phyloP scores from a whole-genome alignment of 345 rosid genomes.

The Hibiscus trionum region DNA sequence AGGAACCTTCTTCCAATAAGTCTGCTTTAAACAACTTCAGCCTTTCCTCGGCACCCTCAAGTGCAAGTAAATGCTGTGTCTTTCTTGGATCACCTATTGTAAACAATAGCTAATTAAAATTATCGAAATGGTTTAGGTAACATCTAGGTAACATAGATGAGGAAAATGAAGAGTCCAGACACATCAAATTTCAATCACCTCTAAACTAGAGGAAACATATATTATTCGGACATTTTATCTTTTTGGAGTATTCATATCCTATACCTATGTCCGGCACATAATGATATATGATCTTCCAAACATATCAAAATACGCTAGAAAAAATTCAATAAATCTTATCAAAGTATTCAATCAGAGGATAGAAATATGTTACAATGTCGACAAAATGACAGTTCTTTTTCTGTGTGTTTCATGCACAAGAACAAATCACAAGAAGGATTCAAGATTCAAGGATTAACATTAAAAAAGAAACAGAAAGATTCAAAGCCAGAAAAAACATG shows the following conservation, averaged over 20 bases:
- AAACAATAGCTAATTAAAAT: neutral
- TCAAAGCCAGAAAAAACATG: neutral
- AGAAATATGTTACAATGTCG: neutral
- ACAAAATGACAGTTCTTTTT: too few relatives aligned
- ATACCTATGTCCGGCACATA: too few relatives aligned
- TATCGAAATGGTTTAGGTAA: neutral
- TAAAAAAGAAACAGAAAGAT: neutral
- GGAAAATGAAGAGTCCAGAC: too few relatives aligned
- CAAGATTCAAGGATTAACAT: neutral
- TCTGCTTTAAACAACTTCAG: constrained; percentile 72
- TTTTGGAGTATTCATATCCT: too few relatives aligned
- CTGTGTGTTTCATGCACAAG: too few relatives aligned
- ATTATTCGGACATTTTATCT: too few relatives aligned
- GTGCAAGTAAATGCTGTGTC: constrained; percentile 54
- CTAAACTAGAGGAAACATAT: too few relatives aligned
- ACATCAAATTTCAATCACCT: too few relatives aligned
- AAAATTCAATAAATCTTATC: too few relatives aligned
- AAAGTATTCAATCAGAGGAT: neutral
- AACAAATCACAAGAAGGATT: neutral
- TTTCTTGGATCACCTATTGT: constrained; percentile 59
- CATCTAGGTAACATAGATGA: neutral
- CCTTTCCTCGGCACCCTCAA: constrained; percentile 73
- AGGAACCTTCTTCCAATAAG: constrained; percentile 68
- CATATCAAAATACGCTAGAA: too few relatives aligned
- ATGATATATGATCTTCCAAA: too few relatives aligned